phyloP scores from a whole-genome alignment of 352 stramenopile species.

The Phytophthora multivora region DNA sequence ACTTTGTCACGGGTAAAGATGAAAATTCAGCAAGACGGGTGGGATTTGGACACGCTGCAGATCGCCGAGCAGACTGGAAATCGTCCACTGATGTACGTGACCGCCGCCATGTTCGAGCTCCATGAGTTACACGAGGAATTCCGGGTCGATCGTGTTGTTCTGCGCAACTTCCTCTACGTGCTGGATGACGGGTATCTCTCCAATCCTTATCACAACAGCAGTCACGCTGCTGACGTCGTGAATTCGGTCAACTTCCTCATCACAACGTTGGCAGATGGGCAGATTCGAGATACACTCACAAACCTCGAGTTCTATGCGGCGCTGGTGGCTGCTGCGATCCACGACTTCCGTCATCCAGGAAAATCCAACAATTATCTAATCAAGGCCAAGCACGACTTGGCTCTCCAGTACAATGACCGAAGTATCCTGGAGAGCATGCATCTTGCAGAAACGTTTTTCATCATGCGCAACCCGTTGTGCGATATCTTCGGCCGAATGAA shows the following conservation, averaged over 20 bases:
- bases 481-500: constrained; percentile 86
- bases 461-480: constrained; percentile 71
- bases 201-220: constrained; percentile 86
- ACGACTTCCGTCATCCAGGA: constrained; percentile 85
- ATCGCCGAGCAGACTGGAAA: constrained; percentile 73
- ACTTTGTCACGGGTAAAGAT: constrained; percentile 50
- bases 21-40: constrained; percentile 66
- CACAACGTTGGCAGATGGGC: constrained; percentile 63
- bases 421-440: constrained; percentile 90
- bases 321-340: constrained; percentile 79
- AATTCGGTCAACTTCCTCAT: constrained; percentile 88
- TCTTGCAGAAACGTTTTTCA: constrained; percentile 83
- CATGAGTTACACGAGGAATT: constrained; percentile 83
- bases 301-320: constrained; percentile 84
- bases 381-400: constrained; percentile 76
- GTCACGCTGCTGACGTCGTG: constrained; percentile 77
- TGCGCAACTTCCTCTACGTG: constrained; percentile 82
- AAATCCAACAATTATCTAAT: constrained; percentile 90
- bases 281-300: constrained; percentile 75
- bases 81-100: constrained; percentile 81
- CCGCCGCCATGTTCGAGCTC: constrained; percentile 75
- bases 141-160: constrained; percentile 68
- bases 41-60: constrained; percentile 72
- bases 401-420: constrained; percentile 85
- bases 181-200: constrained; percentile 76